phyloP scores from a whole-genome alignment of 768 basidiomycete species.

The Lentinus brumalis region DNA sequence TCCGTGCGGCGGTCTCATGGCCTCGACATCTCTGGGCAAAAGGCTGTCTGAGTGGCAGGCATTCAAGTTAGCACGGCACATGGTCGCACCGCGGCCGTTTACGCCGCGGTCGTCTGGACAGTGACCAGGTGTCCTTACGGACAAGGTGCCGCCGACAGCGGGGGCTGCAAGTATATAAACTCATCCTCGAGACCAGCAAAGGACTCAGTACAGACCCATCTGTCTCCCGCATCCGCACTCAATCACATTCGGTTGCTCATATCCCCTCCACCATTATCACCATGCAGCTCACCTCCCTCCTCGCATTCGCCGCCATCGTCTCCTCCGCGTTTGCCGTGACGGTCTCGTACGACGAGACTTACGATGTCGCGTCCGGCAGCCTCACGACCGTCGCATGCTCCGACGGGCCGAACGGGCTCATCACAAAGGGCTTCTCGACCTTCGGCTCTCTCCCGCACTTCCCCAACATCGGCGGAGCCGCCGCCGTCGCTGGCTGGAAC shows the following conservation, averaged over 20 bases:
- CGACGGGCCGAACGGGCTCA: conserved; percentile 39
- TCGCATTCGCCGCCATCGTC: conserved; percentile 20
- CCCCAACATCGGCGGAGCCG: conserved; percentile 39
- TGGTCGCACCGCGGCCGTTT: neutral
- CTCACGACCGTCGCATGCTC: conserved; percentile 41
- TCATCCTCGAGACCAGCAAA: neutral
- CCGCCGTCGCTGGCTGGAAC: conserved; percentile 33
- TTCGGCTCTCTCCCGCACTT: conserved; percentile 41
- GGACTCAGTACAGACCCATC: conserved; percentile 8
- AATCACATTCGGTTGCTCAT: neutral
- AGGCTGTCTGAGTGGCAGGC: conserved; percentile 1
- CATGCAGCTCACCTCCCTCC: conserved; percentile 31
- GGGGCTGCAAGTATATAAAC: neutral
- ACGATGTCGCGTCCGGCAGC: conserved; percentile 33
- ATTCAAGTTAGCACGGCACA: conserved; percentile 1
- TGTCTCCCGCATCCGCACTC: neutral
- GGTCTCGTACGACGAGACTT: conserved; percentile 40
- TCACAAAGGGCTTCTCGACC: conserved; percentile 36
- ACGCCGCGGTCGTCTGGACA: neutral
- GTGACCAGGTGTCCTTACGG: neutral
- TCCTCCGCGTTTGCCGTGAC: conserved; percentile 23
- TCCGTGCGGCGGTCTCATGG: conserved; percentile 13
- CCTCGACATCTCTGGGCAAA: neutral
- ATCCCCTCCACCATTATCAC: conserved; percentile 4
- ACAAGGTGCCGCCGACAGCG: neutral